Evolutionary conservation across 2,329 filamentous ascomycete genomes (phyloP).

Genomic region (Fusarium succisae): DNA sequence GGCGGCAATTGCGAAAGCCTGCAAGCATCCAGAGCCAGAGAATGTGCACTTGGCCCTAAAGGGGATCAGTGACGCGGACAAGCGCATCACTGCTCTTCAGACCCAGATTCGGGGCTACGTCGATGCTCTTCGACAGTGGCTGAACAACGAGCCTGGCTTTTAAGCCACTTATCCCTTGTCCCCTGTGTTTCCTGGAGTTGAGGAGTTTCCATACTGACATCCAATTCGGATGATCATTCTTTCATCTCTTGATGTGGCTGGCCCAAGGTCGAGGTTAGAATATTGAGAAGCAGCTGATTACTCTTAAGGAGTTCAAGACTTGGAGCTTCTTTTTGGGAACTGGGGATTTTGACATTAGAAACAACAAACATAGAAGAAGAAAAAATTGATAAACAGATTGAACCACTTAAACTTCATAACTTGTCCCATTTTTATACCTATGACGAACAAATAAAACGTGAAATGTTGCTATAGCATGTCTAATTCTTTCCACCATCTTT

Average conservation of each 20-base stretch:
- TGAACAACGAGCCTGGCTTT: not conserved
- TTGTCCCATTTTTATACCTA: conserved; percentile 2
- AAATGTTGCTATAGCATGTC: conserved; percentile 35
- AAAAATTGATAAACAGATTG: not conserved
- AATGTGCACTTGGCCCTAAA: not conserved
- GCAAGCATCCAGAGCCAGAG: accelerated
- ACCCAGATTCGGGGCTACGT: not conserved
- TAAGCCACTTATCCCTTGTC: not conserved
- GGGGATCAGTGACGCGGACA: not conserved
- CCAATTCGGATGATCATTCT: not conserved
- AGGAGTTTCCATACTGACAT: not conserved
- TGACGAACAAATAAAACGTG: conserved; percentile 34
- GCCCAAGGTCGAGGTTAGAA: not conserved
- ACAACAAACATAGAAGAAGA: not conserved
- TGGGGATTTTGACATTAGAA: not conserved
- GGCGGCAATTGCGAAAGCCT: not conserved
- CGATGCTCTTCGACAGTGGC: not conserved
- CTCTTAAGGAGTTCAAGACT: not conserved
- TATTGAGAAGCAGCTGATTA: not conserved
- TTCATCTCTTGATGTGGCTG: not conserved
- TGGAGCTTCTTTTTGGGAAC: not conserved
- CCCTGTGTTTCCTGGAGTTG: not conserved
- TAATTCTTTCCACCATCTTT: conserved; percentile 50
- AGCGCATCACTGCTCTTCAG: not conserved
- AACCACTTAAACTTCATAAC: not conserved